phyloP scores from a whole-genome alignment of 2,329 filamentous ascomycete genomes.

The Exserohilum turcica region DNA sequence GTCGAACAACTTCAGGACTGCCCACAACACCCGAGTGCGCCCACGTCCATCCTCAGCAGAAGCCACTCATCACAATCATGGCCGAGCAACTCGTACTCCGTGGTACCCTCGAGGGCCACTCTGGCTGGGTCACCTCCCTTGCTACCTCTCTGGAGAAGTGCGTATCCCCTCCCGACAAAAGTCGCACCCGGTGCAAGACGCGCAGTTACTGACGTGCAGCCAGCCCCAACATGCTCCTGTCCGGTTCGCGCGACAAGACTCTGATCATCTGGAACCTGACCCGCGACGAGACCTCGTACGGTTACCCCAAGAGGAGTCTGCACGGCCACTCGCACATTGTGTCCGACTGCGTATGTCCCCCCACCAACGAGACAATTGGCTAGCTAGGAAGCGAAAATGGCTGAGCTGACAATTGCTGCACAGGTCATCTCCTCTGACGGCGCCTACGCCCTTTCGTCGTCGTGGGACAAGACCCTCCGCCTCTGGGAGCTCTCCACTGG shows the following conservation, averaged over 20 bases:
- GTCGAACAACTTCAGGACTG: constrained; percentile 31
- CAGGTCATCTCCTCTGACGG: constrained; percentile 99
- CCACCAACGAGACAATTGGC: constrained; percentile 34
- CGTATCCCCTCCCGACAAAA: constrained; percentile 17
- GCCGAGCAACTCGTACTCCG: constrained; percentile 95
- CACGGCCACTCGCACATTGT: constrained; percentile 99
- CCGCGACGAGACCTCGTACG: constrained; percentile 96
- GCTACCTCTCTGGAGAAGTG: constrained; percentile 99
- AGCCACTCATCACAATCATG: constrained; percentile 62
- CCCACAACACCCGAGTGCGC: constrained; percentile 38
- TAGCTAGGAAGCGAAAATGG: constrained; percentile 26
- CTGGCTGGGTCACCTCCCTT: constrained; percentile 98
- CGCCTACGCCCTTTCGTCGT: constrained; percentile 97
- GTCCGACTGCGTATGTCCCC: constrained; percentile 91
- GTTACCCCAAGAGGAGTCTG: constrained; percentile 98
- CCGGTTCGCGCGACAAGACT: constrained; percentile 95
- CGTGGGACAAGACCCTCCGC: constrained; percentile 99
- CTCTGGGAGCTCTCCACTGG: constrained; percentile 98
- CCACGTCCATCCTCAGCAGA: constrained; percentile 40
- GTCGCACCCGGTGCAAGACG: constrained; percentile 15
- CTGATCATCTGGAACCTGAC: constrained; percentile 99
- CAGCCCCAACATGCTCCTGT: constrained; percentile 99
- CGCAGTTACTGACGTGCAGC: constrained; percentile 41
- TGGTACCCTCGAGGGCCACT: constrained; percentile 98
- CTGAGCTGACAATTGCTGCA: constrained; percentile 45